Evolutionary conservation across 352 stramenopile species (phyloP).

Genomic region (Aphanomyces euteiches): DNA sequence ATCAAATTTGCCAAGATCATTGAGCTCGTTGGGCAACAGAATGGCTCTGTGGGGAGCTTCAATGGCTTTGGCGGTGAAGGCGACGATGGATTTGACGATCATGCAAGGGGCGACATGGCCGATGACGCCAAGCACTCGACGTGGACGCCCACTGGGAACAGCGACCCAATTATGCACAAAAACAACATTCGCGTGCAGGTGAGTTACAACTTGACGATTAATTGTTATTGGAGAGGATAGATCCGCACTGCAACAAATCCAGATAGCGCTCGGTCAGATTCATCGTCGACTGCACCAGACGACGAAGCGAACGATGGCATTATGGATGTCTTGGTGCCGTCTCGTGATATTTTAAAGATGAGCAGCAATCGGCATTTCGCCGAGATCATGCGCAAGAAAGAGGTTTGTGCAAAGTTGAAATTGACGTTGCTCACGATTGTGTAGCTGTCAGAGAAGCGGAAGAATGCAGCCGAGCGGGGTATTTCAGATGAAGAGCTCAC

Average conservation of each 20-base stretch:
- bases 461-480: slow-evolving; percentile 69
- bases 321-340: slow-evolving; percentile 61
- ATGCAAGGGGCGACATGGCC: slow-evolving; percentile 33
- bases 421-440: slow-evolving; percentile 1
- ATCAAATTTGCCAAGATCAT: slow-evolving; percentile 77
- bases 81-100: slow-evolving; percentile 36
- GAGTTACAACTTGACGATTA: background rate
- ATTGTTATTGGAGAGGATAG: too few relatives aligned
- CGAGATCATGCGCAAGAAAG: slow-evolving; percentile 77
- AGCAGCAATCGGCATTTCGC: slow-evolving; percentile 77
- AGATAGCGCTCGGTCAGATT: slow-evolving; percentile 55
- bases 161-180: slow-evolving; percentile 60
- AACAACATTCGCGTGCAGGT: slow-evolving; percentile 78
- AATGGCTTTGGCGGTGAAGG: slow-evolving; percentile 38
- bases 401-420: slow-evolving; percentile 41
- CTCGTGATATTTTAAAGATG: slow-evolving; percentile 82
- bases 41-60: slow-evolving; percentile 54
- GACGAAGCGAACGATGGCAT: slow-evolving; percentile 33
- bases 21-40: slow-evolving; percentile 72
- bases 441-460: slow-evolving; percentile 68
- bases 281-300: slow-evolving; percentile 35
- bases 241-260: slow-evolving; percentile 32
- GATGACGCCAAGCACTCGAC: slow-evolving; percentile 49
- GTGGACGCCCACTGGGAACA: slow-evolving; percentile 69
- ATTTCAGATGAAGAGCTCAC: slow-evolving; percentile 82